phyloP scores from a whole-genome alignment of 495 filamentous ascomycete genomes.

The Lasiosphaeris hirsuta region DNA sequence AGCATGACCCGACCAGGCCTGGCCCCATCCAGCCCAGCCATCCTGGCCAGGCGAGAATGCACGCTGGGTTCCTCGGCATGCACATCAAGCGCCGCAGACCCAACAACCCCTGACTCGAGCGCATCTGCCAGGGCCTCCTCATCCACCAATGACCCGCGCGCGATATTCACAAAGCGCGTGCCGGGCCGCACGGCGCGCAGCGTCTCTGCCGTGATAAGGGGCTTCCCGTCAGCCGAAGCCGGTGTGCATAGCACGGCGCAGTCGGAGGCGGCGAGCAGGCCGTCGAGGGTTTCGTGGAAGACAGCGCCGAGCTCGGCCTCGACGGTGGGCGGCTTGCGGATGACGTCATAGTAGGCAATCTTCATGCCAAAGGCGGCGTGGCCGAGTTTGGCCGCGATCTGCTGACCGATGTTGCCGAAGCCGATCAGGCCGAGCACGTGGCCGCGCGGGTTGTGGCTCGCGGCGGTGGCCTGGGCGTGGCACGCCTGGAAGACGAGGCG shows the following conservation, averaged over 20 bases:
- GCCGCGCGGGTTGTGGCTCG: slow-evolving; percentile 55
- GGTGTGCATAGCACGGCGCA: slow-evolving; percentile 68
- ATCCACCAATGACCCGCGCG: slow-evolving; percentile 67
- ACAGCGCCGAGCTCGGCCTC: slow-evolving; percentile 46
- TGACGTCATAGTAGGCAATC: slow-evolving; percentile 64
- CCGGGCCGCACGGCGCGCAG: slow-evolving; percentile 55
- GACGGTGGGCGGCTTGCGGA: slow-evolving; percentile 48
- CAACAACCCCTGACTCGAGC: slow-evolving; percentile 51
- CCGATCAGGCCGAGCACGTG: slow-evolving; percentile 61
- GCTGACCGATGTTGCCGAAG: slow-evolving; percentile 65
- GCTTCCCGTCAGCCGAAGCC: slow-evolving; percentile 51
- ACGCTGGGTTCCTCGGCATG: slow-evolving; percentile 58
- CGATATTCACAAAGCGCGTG: slow-evolving; percentile 66
- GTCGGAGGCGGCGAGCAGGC: slow-evolving; percentile 54
- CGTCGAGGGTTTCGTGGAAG: slow-evolving; percentile 50
- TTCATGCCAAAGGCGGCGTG: slow-evolving; percentile 59
- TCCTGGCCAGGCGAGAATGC: slow-evolving; percentile 43
- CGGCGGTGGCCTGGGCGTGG: slow-evolving; percentile 53
- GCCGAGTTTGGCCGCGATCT: slow-evolving; percentile 61
- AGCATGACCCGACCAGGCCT: slow-evolving; percentile 51
- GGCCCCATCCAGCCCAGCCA: slow-evolving; percentile 29
- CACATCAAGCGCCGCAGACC: slow-evolving; percentile 64
- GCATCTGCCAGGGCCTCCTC: slow-evolving; percentile 65
- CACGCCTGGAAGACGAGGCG: slow-evolving; percentile 47
- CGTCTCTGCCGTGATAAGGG: slow-evolving; percentile 50